These are phyloP conservation scores for Penicillium diatomitis DNA, from an alignment of 495 filamentous ascomycete species.

Conservation along the genomic window DNA sequence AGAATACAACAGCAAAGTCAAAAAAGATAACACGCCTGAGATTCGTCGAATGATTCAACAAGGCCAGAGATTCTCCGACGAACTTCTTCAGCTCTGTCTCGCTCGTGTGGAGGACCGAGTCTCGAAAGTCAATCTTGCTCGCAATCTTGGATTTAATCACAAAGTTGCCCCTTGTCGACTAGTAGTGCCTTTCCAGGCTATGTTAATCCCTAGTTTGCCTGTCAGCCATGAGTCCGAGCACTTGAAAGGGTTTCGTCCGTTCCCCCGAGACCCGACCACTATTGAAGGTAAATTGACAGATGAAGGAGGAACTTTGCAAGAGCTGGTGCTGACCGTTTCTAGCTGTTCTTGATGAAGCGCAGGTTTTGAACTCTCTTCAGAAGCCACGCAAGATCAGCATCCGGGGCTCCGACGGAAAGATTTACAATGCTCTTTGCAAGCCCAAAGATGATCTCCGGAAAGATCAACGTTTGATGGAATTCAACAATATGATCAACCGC, in stretches of 20 bases:
- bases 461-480: constrained; percentile 97
- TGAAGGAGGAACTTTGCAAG: constrained; percentile 14
- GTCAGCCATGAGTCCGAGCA: constrained; percentile 58
- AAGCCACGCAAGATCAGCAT: constrained; percentile 86
- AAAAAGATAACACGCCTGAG: constrained; percentile 38
- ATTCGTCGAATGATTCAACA: constrained; percentile 63
- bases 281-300: constrained; percentile 37
- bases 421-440: constrained; percentile 88
- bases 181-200: constrained; percentile 79
- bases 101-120: constrained; percentile 60
- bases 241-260: constrained; percentile 69
- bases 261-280: constrained; percentile 56
- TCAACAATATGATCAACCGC: constrained; percentile 95
- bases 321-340: constrained; percentile 29
- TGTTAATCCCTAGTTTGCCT: constrained; percentile 74
- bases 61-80: constrained; percentile 75
- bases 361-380: constrained; percentile 85
- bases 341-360: constrained; percentile 71
- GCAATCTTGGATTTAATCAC: constrained; percentile 74
- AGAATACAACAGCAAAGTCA: constrained; percentile 37
- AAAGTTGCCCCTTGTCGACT: constrained; percentile 72
- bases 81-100: constrained; percentile 73
- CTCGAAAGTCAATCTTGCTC: constrained; percentile 60
- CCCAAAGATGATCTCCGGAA: constrained; percentile 96
- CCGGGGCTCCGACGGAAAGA: constrained; percentile 75